Evolutionary conservation across 2,329 filamentous ascomycete genomes (phyloP).

Genomic region (Aspergillus latus): DNA sequence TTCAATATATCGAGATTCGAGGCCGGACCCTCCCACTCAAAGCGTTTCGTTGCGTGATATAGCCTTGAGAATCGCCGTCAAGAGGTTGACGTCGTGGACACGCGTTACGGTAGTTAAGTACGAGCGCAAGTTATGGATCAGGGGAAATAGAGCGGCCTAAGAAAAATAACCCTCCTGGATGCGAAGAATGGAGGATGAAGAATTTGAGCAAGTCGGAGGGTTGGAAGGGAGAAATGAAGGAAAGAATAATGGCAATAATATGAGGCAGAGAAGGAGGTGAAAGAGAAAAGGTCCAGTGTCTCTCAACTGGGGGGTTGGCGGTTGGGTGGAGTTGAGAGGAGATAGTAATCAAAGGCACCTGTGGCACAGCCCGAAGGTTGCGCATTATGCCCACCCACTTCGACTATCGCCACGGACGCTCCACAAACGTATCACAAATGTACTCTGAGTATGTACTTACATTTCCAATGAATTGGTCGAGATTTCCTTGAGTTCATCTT

Average conservation of each 20-base stretch:
- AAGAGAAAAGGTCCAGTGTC: slow-evolving; percentile 10
- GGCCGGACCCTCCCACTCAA: slow-evolving; percentile 15
- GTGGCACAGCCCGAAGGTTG: not conserved
- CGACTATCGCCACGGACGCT: not conserved
- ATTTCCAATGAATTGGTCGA: not conserved
- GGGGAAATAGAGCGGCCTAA: slow-evolving; percentile 12
- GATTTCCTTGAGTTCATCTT: not conserved
- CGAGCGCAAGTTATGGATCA: slow-evolving; percentile 17
- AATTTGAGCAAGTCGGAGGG: not conserved
- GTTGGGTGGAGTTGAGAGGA: slow-evolving; percentile 5
- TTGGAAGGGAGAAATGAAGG: slow-evolving; percentile 1
- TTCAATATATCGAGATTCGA: slow-evolving; percentile 15
- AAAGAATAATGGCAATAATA: slow-evolving; percentile 1
- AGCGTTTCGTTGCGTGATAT: slow-evolving; percentile 11
- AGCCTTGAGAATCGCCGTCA: slow-evolving; percentile 14
- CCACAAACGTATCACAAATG: not conserved
- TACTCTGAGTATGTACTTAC: not conserved
- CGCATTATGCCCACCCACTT: slow-evolving; percentile 12
- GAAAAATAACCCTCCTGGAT: slow-evolving; percentile 8
- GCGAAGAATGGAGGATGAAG: slow-evolving; percentile 2
- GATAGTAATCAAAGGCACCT: slow-evolving; percentile 9
- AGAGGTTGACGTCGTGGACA: slow-evolving; percentile 20
- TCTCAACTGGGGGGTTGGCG: slow-evolving; percentile 11
- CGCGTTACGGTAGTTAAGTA: slow-evolving; percentile 22
- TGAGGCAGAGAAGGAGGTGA: slow-evolving; percentile 5